A percentile compares a stretch with the other conserved stretches of the same genome.
These are phyloP conservation scores for Podospora pseudopauciseta DNA, from an alignment of 495 filamentous ascomycete species.

Conservation along the genomic window DNA sequence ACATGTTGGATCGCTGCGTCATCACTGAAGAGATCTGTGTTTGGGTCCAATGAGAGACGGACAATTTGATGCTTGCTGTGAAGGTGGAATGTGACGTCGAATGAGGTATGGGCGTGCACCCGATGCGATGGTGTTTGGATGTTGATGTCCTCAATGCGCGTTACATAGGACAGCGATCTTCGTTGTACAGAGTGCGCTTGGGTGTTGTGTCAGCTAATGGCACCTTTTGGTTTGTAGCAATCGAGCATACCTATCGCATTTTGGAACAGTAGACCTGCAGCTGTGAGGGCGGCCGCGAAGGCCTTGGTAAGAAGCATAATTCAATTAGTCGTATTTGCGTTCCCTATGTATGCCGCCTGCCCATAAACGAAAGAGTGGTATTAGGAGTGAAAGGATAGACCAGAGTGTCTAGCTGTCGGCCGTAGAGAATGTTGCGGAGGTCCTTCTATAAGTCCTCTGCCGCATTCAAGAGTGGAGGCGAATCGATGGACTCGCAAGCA, in stretches of 20 bases:
- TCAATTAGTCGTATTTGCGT: slow-evolving; percentile 7
- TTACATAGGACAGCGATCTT: slow-evolving; percentile 71
- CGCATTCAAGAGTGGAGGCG: not conserved
- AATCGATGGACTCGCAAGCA: slow-evolving; percentile 10
- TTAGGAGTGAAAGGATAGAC: not conserved
- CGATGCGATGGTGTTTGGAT: slow-evolving; percentile 77
- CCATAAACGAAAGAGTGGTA: slow-evolving; percentile 14
- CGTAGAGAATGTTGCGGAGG: slow-evolving; percentile 2
- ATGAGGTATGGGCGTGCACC: slow-evolving; percentile 72
- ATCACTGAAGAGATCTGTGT: slow-evolving; percentile 80
- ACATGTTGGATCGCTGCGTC: slow-evolving; percentile 73
- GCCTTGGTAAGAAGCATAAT: slow-evolving; percentile 36
- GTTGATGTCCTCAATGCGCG: slow-evolving; percentile 65
- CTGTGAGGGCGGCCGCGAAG: slow-evolving; percentile 34
- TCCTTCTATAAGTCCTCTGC: not conserved
- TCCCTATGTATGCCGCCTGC: slow-evolving; percentile 9
- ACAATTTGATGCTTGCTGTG: slow-evolving; percentile 64
- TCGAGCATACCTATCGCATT: slow-evolving; percentile 30
- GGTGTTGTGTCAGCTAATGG: not conserved
- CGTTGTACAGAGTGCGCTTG: slow-evolving; percentile 69
- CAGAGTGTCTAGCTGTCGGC: not conserved
- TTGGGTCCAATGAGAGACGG: slow-evolving; percentile 81
- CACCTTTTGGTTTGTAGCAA: slow-evolving; percentile 15
- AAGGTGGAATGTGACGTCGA: slow-evolving; percentile 77
- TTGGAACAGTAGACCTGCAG: slow-evolving; percentile 30